phyloP scores from a whole-genome alignment of 139 green algal species.

The Ettlia oleoabundans region DNA sequence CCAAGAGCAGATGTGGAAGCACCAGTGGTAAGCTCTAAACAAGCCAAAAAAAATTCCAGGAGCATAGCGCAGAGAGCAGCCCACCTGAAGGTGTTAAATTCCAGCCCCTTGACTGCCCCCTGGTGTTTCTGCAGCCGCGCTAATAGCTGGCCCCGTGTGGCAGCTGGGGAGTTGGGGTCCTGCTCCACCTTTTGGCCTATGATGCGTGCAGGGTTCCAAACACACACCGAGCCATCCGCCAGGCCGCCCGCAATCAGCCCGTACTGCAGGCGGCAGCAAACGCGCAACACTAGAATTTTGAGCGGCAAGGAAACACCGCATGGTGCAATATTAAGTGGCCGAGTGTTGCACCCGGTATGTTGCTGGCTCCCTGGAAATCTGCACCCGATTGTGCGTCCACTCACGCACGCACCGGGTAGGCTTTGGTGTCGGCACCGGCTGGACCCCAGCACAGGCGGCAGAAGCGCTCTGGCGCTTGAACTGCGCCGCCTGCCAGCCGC shows the following conservation, averaged over 20 bases:
- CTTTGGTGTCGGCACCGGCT: slow-evolving; percentile 30
- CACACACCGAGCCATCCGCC: slow-evolving; percentile 85
- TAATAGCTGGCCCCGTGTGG: slow-evolving; percentile 52
- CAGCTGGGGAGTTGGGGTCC: slow-evolving; percentile 38
- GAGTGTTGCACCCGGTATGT: too few species aligned
- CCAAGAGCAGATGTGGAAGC: too few species aligned
- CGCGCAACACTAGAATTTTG: too few species aligned
- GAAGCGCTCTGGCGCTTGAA: slow-evolving; percentile 88
- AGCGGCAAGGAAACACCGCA: too few species aligned
- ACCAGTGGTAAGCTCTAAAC: too few species aligned
- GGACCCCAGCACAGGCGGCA: slow-evolving; percentile 85
- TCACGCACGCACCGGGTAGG: slow-evolving; percentile 48
- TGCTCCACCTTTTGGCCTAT: slow-evolving; percentile 51
- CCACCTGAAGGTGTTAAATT: slow-evolving; percentile 89
- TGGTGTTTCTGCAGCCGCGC: slow-evolving; percentile 86
- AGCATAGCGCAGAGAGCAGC: neutral
- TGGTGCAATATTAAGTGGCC: too few species aligned
- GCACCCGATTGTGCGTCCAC: too few species aligned
- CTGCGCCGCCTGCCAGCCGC: slow-evolving; percentile 55
- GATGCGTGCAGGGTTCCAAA: slow-evolving; percentile 92
- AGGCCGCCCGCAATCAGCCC: slow-evolving; percentile 94
- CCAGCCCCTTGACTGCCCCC: slow-evolving; percentile 80
- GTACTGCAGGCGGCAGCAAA: too few species aligned
- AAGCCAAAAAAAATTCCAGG: too few species aligned
- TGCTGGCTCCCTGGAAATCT: too few species aligned